These are phyloP conservation scores for Adansonia madagascariensis DNA, from an alignment of 441 rosid genomes.

Conservation along the genomic window DNA sequence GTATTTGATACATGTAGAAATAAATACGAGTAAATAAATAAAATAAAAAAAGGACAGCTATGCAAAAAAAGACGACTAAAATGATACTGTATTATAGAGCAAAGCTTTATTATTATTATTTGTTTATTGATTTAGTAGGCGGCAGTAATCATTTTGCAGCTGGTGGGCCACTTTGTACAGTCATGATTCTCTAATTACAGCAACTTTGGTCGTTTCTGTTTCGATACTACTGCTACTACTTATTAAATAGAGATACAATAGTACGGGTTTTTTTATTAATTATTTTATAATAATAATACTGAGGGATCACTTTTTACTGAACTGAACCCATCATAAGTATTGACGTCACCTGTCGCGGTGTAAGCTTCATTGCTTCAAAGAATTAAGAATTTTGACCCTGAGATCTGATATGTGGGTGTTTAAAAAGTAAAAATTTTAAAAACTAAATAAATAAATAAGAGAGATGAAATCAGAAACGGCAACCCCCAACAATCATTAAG, in stretches of 20 bases:
- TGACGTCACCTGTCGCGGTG: background rate
- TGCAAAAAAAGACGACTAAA: background rate
- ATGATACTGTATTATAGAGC: background rate
- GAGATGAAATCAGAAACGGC: background rate
- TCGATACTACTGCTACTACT: background rate
- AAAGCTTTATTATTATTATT: background rate
- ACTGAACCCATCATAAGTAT: background rate
- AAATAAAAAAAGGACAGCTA: background rate
- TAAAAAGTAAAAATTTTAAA: background rate
- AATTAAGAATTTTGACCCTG: background rate
- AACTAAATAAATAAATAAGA: background rate
- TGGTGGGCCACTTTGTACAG: background rate
- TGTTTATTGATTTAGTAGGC: background rate
- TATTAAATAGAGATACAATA: background rate
- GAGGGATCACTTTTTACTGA: constrained; percentile 16
- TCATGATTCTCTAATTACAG: constrained; percentile 19
- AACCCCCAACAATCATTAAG: background rate
- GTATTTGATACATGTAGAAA: background rate
- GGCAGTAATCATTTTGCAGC: background rate
- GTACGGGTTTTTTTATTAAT: background rate
- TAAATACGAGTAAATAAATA: background rate
- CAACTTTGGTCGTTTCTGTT: background rate
- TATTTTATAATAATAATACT: background rate
- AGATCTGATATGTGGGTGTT: background rate
- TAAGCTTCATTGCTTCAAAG: background rate